Evolutionary conservation across 305 asterid species (phyloP).

Genomic region (Fraxinus paxiana): DNA sequence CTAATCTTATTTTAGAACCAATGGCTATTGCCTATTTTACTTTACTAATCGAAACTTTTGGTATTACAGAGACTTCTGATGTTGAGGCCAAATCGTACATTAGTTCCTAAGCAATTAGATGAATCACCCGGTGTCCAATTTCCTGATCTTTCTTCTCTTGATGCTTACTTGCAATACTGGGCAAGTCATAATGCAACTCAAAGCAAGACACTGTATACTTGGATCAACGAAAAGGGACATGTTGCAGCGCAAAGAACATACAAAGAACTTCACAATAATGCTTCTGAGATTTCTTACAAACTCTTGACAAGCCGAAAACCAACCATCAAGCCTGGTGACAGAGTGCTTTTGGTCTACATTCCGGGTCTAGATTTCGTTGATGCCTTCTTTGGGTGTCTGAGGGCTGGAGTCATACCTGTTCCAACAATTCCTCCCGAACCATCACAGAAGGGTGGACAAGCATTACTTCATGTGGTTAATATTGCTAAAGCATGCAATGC

Average conservation of each 20-base stretch:
- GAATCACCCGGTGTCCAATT: conserved; percentile 49
- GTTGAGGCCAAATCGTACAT: conserved; percentile 28
- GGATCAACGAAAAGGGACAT: conserved; percentile 66
- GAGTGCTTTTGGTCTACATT: conserved; percentile 52
- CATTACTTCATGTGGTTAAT: conserved; percentile 53
- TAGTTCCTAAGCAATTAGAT: conserved; percentile 24
- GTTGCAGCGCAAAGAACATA: conserved; percentile 47
- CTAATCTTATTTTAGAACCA: background rate
- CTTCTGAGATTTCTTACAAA: conserved; percentile 44
- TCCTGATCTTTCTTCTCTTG: conserved; percentile 47
- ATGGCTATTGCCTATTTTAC: background rate
- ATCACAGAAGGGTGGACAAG: conserved; percentile 56
- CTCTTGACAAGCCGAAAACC: conserved; percentile 40
- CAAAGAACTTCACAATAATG: conserved; percentile 49
- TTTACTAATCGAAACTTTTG: background rate
- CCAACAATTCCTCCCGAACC: conserved; percentile 73
- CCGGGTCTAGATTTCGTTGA: conserved; percentile 77
- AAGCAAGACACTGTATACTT: conserved; percentile 50
- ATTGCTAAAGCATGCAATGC: conserved; percentile 59
- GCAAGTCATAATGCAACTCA: conserved; percentile 44
- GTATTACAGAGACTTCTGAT: conserved; percentile 46
- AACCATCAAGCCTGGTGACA: conserved; percentile 43
- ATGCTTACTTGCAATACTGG: conserved; percentile 57
- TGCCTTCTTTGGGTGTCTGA: conserved; percentile 68
- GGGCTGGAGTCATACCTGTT: conserved; percentile 59